phyloP scores from a whole-genome alignment of 1,284 basidiomycete species.

The Thelephora terrestris region DNA sequence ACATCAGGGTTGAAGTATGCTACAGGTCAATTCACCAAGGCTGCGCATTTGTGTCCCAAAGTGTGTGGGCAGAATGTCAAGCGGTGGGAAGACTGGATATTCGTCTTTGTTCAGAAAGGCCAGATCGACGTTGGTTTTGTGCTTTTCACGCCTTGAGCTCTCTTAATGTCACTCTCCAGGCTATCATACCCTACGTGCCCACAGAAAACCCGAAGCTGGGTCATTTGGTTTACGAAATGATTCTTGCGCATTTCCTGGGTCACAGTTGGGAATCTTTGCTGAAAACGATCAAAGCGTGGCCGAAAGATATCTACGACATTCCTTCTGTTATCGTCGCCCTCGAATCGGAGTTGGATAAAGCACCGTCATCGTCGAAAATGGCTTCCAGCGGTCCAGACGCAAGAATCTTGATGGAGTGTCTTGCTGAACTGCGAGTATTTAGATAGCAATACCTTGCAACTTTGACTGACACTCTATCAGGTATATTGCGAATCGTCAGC shows the following conservation, averaged over 20 bases:
- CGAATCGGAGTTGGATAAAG: conserved; percentile 69
- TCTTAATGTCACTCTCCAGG: conserved; percentile 28
- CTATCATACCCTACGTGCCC: conserved; percentile 86
- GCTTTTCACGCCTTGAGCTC: background rate
- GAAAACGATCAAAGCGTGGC: conserved; percentile 81
- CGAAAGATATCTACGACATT: conserved; percentile 84
- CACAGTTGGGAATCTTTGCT: conserved; percentile 72
- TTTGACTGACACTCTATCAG: conserved; percentile 25
- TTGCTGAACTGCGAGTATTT: conserved; percentile 73
- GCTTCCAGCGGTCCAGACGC: conserved; percentile 29
- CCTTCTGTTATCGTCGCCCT: conserved; percentile 82
- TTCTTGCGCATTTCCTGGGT: conserved; percentile 79
- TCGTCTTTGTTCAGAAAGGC: conserved; percentile 78
- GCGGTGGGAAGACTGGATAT: conserved; percentile 95
- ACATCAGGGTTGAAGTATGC: conserved; percentile 4
- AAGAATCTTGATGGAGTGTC: conserved; percentile 75
- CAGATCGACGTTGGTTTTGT: conserved; percentile 57
- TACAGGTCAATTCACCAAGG: conserved; percentile 70
- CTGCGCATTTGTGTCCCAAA: conserved; percentile 79
- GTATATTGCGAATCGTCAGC: conserved; percentile 82
- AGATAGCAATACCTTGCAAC: background rate
- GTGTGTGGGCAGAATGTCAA: conserved; percentile 75
- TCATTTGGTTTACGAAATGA: conserved; percentile 90
- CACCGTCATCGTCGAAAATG: conserved; percentile 39
- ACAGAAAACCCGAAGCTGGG: conserved; percentile 74